These are phyloP conservation scores for Monilinia aucupariae DNA, from an alignment of 2,329 filamentous ascomycete species.

Conservation along the genomic window DNA sequence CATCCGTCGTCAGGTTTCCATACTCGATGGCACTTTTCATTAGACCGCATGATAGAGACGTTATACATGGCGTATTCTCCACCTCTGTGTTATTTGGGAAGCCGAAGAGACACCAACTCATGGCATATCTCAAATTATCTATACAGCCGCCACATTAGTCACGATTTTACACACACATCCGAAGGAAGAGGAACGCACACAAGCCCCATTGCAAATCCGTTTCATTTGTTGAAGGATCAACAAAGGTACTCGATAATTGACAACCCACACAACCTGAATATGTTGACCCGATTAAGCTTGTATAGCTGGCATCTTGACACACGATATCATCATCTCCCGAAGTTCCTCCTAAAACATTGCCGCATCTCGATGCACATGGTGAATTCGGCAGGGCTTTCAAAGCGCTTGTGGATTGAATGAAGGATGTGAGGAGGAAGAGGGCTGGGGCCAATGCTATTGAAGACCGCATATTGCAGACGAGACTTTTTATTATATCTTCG, in stretches of 20 bases:
- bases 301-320: conserved; percentile 24
- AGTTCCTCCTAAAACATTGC: conserved; percentile 30
- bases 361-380: conserved; percentile 31
- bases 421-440: conserved; percentile 25
- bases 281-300: conserved; percentile 19
- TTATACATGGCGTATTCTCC: conserved; percentile 43
- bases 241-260: conserved; percentile 42
- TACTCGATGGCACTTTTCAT: conserved; percentile 45
- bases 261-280: conserved; percentile 30
- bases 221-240: conserved; percentile 37
- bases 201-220: conserved; percentile 51
- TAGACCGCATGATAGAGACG: conserved; percentile 50
- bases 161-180: background rate
- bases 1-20: conserved; percentile 44
- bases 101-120: conserved; percentile 52
- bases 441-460: conserved; percentile 16
- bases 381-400: conserved; percentile 26
- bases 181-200: conserved; percentile 42
- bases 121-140: conserved; percentile 55
- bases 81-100: conserved; percentile 41
- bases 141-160: background rate
- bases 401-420: conserved; percentile 22
- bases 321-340: conserved; percentile 29
- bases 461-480: conserved; percentile 25
- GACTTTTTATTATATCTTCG: conserved; percentile 2